Evolutionary conservation across 2,329 filamentous ascomycete genomes (phyloP), one percentile per base, ranked within the genome.

Genomic region (Scedosporium apiospermum): DNA sequence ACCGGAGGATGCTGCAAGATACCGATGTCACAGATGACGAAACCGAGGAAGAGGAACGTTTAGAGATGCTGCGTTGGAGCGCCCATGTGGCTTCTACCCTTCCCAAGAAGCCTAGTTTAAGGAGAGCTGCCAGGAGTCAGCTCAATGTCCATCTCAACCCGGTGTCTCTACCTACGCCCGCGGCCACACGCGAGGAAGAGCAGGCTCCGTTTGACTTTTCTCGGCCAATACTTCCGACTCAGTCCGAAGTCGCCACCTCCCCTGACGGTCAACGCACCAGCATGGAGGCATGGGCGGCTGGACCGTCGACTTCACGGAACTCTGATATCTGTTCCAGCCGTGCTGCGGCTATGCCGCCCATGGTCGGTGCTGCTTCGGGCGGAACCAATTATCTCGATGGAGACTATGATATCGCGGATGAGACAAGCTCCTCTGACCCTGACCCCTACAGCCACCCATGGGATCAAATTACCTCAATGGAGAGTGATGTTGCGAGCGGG

Each of bases 91-190:
- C 18, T 23, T 26, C 51, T n/a, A 10, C 14, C 10, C n/a, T 21
- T 42, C 41, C n/a, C 34, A 60, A n/a, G 27, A 58, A 42, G 6
- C 55, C 55, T 14, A 41, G 12, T 21, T 44, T 63, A 14, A 46
- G 27, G 23, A 42, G 62, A 6, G 57, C 57, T 14, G 12, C 57
- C 3, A 55, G 27, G 53, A 63, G 62, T 27, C 57, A 63, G 23
- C 23, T 55, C 23, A 55, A 55, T 23, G 23, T 55, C 12, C 51
- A 55, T 23, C 51, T 55, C 12, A 55, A 55, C 16, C 21, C 44
- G 16, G 44, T 21, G 44, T 14, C 34, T 1, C 34, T 38, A 49
- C 44, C 16, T 23, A 18, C 44, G 6, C 14, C 44, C 16, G 16
- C 16, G 7, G 44, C 21, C 16, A 4, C 44, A 12, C 34, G 10